Conservation (phyloP, 169 alveolate species). For the Besnoitia besnoiti region DNA sequence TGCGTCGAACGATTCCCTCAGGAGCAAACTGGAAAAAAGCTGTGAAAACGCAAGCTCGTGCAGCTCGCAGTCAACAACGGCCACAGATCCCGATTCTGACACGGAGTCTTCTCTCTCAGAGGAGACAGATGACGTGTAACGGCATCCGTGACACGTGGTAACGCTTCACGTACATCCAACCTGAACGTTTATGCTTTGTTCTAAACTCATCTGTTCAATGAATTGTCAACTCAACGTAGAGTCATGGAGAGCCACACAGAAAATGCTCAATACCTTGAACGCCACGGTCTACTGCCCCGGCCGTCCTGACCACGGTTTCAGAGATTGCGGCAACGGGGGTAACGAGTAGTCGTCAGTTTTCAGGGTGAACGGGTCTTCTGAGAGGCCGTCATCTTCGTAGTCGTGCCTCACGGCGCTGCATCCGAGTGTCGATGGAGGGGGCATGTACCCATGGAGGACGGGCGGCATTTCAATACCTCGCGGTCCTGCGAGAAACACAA, state of each 20-base stretch:
- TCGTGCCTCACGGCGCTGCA: background rate
- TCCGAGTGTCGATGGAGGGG: conserved; percentile 19
- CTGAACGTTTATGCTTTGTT: too few species aligned
- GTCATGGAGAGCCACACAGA: too few species aligned
- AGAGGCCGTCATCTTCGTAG: background rate
- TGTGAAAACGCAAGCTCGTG: background rate
- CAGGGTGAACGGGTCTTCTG: background rate
- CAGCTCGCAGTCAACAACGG: background rate
- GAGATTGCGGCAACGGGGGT: background rate
- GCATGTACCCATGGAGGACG: background rate
- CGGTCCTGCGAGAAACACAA: background rate
- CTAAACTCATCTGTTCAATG: too few species aligned
- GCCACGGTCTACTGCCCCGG: background rate
- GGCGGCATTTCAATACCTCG: background rate
- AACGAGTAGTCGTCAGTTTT: background rate
- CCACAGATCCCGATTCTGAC: background rate
- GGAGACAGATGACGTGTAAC: background rate
- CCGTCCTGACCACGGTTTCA: conserved; percentile 31
- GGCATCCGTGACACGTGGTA: too few species aligned
- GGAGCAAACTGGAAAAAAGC: conserved; percentile 27
- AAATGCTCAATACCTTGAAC: too few species aligned
- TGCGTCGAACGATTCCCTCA: background rate
- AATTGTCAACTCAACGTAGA: too few species aligned
- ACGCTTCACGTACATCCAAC: too few species aligned
- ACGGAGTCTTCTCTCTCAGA: background rate